A percentile compares a stretch with the other conserved stretches of the same genome.
Evolutionary conservation across 495 filamentous ascomycete species (phyloP).

Genomic region (Terfezia claveryi): DNA sequence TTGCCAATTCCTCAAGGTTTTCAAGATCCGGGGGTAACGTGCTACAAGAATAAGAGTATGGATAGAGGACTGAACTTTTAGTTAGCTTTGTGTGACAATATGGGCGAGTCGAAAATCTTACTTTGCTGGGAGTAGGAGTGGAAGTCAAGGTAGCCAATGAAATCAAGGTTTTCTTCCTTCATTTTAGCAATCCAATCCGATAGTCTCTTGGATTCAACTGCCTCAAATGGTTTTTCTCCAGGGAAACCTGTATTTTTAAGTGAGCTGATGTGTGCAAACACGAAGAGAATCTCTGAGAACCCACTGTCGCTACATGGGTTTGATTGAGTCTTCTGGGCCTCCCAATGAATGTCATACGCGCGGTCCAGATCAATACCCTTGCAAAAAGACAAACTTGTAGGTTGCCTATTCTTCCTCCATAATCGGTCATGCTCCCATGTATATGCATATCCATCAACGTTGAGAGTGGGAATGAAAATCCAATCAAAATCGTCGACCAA

Average conservation of each 20-base stretch:
- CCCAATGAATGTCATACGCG: conserved; percentile 67
- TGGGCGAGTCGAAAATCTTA: neutral
- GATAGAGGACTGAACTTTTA: conserved; percentile 46
- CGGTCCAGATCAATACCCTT: conserved; percentile 77
- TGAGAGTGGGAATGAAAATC: conserved; percentile 72
- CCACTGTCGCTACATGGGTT: conserved; percentile 78
- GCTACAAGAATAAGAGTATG: conserved; percentile 68
- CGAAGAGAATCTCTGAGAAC: neutral
- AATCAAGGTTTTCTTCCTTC: conserved; percentile 40
- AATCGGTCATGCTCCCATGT: conserved; percentile 79
- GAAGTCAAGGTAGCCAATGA: conserved; percentile 70
- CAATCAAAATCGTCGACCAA: conserved; percentile 66
- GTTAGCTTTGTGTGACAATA: conserved; percentile 4
- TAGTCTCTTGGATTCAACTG: conserved; percentile 49
- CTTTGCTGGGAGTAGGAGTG: conserved; percentile 86
- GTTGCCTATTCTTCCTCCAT: conserved; percentile 89
- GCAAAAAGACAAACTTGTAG: conserved; percentile 62
- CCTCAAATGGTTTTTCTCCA: conserved; percentile 65
- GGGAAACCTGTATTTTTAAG: conserved; percentile 32
- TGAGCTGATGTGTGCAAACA: neutral
- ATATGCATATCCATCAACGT: conserved; percentile 86
- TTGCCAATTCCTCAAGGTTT: conserved; percentile 71
- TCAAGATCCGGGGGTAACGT: conserved; percentile 63
- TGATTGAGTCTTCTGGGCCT: conserved; percentile 35
- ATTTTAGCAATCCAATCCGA: conserved; percentile 75